These are phyloP conservation scores for Psidium guajava DNA, from an alignment of 345 rosid species.

Conservation along the genomic window DNA sequence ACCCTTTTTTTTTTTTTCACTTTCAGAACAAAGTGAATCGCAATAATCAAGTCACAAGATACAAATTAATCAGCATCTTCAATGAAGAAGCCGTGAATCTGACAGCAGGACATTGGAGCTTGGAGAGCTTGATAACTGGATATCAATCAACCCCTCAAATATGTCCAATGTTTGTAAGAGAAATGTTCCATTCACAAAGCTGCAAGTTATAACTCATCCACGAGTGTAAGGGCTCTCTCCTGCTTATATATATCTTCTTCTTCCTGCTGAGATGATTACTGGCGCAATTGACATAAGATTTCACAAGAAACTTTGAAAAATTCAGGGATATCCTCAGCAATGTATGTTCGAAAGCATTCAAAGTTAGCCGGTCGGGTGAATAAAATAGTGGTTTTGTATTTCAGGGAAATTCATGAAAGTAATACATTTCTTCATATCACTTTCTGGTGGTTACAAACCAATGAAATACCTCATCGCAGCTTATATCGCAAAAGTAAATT, in stretches of 20 bases:
- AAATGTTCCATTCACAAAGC: neutral
- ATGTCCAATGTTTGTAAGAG: neutral
- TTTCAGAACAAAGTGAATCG: neutral
- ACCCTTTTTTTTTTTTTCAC: neutral
- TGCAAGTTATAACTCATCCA: neutral
- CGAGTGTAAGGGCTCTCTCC: neutral
- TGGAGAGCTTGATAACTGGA: neutral
- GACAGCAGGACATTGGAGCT: neutral
- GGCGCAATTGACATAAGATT: neutral
- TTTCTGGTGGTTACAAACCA: neutral
- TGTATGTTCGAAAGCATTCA: neutral
- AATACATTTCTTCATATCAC: neutral
- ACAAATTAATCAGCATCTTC: neutral
- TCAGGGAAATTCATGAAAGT: neutral
- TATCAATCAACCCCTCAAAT: neutral
- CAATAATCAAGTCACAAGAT: neutral
- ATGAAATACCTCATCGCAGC: neutral
- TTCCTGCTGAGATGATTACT: neutral
- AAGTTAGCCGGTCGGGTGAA: neutral
- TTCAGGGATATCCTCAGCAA: neutral
- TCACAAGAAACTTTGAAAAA: neutral
- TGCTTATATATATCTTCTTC: neutral
- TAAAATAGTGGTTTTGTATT: neutral
- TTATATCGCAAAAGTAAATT: constrained; percentile 11
- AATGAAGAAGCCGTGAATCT: neutral